Evolutionary conservation across 148 eudicot species (phyloP).

Genomic region (Chenopodium formosanum): DNA sequence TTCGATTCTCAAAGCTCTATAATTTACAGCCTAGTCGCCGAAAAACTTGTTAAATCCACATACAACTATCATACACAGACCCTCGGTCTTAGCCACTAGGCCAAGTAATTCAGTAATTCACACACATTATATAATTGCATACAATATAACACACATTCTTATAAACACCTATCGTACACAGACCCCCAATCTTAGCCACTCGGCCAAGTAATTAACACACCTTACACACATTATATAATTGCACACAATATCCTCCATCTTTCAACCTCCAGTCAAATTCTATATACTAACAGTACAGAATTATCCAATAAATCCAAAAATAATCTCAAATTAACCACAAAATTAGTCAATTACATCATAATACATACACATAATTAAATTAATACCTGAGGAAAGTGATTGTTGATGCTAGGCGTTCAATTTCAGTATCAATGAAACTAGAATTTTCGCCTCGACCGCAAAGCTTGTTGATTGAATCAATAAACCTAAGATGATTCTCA

Average conservation of each 20-base stretch:
- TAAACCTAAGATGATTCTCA: conserved; percentile 54
- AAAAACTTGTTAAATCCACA: background rate
- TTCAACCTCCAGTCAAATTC: background rate
- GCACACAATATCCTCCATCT: background rate
- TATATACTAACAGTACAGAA: background rate
- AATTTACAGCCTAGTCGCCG: background rate
- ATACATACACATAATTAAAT: background rate
- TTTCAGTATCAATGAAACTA: conserved; percentile 37
- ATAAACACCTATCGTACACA: background rate
- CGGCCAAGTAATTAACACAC: too few relatives aligned
- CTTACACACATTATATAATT: too few relatives aligned
- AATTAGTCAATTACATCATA: background rate
- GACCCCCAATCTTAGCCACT: too few relatives aligned
- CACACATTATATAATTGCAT: background rate
- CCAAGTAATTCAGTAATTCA: too few relatives aligned
- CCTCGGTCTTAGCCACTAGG: too few relatives aligned
- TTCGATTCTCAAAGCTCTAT: background rate
- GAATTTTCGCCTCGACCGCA: conserved; percentile 36
- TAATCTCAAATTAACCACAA: background rate
- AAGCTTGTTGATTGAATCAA: conserved; percentile 45
- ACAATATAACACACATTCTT: background rate
- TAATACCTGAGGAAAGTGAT: conserved; percentile 68
- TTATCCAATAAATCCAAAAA: background rate
- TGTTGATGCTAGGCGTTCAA: conserved; percentile 49
- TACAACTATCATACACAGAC: background rate